Evolutionary conservation across 2,329 filamentous ascomycete genomes (phyloP), one percentile per base, ranked within the genome.

Genomic region (Thermoascus crustaceus): DNA sequence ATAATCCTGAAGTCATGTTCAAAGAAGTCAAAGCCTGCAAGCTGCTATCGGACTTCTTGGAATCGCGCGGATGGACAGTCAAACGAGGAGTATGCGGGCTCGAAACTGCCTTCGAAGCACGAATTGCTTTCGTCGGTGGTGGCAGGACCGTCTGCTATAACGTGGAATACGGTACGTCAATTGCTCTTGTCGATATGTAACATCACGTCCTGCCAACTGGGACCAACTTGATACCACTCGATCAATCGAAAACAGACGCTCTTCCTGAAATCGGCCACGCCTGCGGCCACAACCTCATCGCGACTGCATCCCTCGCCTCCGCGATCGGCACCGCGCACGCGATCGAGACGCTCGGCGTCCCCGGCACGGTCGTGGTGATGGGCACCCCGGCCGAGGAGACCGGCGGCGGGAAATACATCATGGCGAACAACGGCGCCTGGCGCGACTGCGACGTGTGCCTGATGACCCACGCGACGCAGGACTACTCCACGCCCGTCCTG

Each of bases 21-120:
- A 48, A 69, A 32, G 69, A 73, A 42, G 47, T 57, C 43, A 59
- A 59, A 8, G 69, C 69, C 3, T 66, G 70, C 40, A 58, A 67
- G 14, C 58, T 52, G 4, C 59, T 72, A 16, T 56, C 60, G 2
- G 39, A 48, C 2, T 53, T 61, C 26, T 49, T 71, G 0, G 48
- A 59, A 27, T 37, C 43, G 4, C 57, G 59, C 4, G 67, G 63
- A 0, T 66, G 63, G 39, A 34, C 43, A 0, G 63, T 71, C 5
- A 63, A 50, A 6, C 55, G 57, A 1, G 57, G 64, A 29, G 60
- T 66, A 0, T 68, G 67, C 45, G 68, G 63, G 8, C 43, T 72
- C 0, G 51, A 59, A 7, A 73, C 69, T 0, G 55, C 66, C 11
- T 72, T 73, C 42, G 60, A 63, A 24, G 64, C 61, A 17, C 22